Percentiles rank a stretch among this genome's conserved stretches.
These are phyloP conservation scores for Populus ilicifolia DNA, from an alignment of 345 rosid species.

Conservation along the genomic window DNA sequence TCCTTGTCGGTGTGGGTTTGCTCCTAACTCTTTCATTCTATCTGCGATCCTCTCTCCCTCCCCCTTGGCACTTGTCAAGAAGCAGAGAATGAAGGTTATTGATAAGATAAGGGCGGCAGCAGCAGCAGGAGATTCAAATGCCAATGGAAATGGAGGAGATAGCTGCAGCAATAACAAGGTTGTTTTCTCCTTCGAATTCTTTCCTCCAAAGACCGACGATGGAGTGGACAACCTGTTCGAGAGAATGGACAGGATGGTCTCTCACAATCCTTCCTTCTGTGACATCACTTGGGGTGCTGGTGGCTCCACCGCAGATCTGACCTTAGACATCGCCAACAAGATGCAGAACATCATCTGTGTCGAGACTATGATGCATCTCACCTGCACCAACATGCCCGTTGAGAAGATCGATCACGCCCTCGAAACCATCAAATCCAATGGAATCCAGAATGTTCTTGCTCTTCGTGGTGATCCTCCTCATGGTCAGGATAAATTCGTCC, in stretches of 20 bases:
- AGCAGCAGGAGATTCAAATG: constrained; percentile 12
- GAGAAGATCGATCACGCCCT: constrained; percentile 94
- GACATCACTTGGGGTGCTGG: constrained; percentile 99
- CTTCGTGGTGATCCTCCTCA: constrained; percentile 99
- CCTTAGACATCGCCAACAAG: constrained; percentile 83
- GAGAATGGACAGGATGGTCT: constrained; percentile 90
- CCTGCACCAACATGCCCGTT: constrained; percentile 97
- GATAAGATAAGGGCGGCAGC: constrained; percentile 54
- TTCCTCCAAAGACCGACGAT: constrained; percentile 97
- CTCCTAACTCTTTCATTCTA: too few species aligned
- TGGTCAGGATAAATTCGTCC: constrained; percentile 94
- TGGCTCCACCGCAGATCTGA: constrained; percentile 94
- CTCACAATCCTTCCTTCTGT: constrained; percentile 83
- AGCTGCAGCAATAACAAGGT: constrained; percentile 23
- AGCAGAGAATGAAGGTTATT: constrained; percentile 71
- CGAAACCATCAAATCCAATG: constrained; percentile 69
- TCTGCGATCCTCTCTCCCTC: background rate
- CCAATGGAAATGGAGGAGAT: constrained; percentile 3
- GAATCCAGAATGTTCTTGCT: constrained; percentile 95
- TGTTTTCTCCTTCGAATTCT: constrained; percentile 95
- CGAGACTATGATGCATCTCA: constrained; percentile 98
- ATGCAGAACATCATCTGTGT: constrained; percentile 98
- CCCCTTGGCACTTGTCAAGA: background rate
- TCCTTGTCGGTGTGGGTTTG: too few species aligned
- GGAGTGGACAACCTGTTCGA: constrained; percentile 97